Conservation (phyloP, 495 filamentous ascomycete species). For the Neurospora pannonica region DNA sequence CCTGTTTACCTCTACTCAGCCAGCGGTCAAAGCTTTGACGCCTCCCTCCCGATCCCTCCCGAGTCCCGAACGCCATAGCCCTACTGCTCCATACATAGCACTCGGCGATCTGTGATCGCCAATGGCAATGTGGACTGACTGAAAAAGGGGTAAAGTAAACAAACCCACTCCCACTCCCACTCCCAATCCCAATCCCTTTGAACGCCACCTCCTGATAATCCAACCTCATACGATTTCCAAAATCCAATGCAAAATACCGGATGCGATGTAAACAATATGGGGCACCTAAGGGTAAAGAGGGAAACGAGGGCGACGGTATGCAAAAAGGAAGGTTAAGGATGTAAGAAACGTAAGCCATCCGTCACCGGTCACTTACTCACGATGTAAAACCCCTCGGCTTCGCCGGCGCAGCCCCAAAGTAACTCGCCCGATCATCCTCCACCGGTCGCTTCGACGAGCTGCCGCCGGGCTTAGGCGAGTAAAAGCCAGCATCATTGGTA, state of each 20-base stretch:
- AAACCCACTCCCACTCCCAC: not conserved
- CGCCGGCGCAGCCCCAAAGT: slow-evolving; percentile 2
- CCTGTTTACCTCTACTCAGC: not conserved
- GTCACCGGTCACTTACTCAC: not conserved
- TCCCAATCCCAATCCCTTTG: not conserved
- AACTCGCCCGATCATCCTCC: slow-evolving; percentile 5
- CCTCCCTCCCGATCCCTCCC: not conserved
- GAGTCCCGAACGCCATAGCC: not conserved
- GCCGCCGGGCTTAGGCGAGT: not conserved
- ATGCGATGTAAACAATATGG: not conserved
- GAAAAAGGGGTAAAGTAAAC: not conserved
- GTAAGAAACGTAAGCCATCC: not conserved
- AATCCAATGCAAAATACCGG: not conserved
- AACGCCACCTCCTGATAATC: not conserved
- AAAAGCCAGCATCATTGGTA: slow-evolving; percentile 1
- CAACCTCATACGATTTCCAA: not conserved
- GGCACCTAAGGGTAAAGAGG: not conserved
- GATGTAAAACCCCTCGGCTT: slow-evolving; percentile 5
- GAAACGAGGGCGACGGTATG: not conserved
- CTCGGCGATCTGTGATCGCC: not conserved
- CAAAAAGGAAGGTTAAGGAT: not conserved
- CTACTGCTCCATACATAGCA: not conserved
- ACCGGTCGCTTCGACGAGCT: not conserved
- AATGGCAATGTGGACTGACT: not conserved
- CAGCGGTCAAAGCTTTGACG: not conserved